A percentile compares a stretch with the other conserved stretches of the same genome.
Conservation (phyloP, 2,329 filamentous ascomycete species). For the Calonectria honghensis region DNA sequence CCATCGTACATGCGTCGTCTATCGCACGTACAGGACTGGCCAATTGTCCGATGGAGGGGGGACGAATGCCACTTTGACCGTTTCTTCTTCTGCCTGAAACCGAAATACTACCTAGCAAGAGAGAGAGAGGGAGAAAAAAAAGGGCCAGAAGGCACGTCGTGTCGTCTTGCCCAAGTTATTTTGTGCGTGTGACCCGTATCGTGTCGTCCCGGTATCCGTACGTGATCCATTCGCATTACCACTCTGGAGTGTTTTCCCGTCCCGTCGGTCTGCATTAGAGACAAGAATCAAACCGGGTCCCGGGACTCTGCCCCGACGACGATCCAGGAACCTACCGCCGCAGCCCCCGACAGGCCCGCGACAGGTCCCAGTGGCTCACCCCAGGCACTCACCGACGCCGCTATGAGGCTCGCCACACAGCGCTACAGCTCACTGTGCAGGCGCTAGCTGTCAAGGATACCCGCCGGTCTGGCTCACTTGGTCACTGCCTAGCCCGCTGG, state of each 20-base stretch:
- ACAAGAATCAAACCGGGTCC: constrained; percentile 26
- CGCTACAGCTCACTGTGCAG: constrained; percentile 30
- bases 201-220: constrained; percentile 22
- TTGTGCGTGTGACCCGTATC: constrained; percentile 21
- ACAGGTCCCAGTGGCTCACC: constrained; percentile 26
- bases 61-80: neutral
- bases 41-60: constrained; percentile 38
- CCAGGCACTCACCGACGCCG: constrained; percentile 28
- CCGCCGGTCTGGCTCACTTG: constrained; percentile 33
- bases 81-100: neutral
- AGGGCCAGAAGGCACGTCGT: constrained; percentile 9
- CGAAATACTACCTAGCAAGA: neutral
- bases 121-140: too few species aligned
- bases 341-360: constrained; percentile 24
- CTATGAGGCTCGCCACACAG: constrained; percentile 30
- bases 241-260: constrained; percentile 23
- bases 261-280: constrained; percentile 30
- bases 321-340: constrained; percentile 36
- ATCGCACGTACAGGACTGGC: constrained; percentile 40
- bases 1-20: constrained; percentile 42
- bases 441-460: constrained; percentile 30
- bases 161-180: neutral
- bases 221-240: constrained; percentile 21
- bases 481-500: constrained; percentile 22
- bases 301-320: constrained; percentile 34